phyloP scores from a whole-genome alignment of 164 flowering plant genomes.

The Stephania japonica region DNA sequence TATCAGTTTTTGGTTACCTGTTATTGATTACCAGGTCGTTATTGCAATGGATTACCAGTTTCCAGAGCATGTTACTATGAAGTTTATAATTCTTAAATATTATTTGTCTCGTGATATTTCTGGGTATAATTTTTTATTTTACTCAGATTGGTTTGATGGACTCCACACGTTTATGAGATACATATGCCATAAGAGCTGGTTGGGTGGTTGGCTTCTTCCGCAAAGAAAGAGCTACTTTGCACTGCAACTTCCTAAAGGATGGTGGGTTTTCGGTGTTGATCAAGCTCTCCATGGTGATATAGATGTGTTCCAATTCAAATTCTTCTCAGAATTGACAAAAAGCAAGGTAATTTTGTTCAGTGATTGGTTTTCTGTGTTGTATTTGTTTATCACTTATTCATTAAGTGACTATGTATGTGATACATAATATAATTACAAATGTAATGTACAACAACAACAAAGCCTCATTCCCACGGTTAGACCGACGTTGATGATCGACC shows the following conservation, averaged over 20 bases:
- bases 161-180: slow-evolving; percentile 93
- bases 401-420: no score
- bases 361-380: background rate
- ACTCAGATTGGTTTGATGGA: slow-evolving; percentile 99
- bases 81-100: background rate
- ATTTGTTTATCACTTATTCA: background rate
- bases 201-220: slow-evolving; percentile 99
- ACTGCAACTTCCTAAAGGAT: slow-evolving; percentile 82
- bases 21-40: background rate
- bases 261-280: slow-evolving; percentile 99
- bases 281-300: slow-evolving; percentile 94
- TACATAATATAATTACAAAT: no score
- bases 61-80: background rate
- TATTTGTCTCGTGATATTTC: background rate
- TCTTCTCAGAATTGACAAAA: slow-evolving; percentile 69
- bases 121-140: slow-evolving; percentile 2
- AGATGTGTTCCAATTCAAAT: slow-evolving; percentile 95
- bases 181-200: slow-evolving; percentile 95
- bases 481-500: no score
- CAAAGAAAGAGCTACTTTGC: slow-evolving; percentile 99
- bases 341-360: slow-evolving; percentile 47
- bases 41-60: background rate
- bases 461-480: no score
- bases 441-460: no score
- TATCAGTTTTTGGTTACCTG: background rate